Percentiles rank a stretch among this genome's conserved stretches.
Conservation (phyloP, 2,329 filamentous ascomycete genomes). For the Chaetomiaceae sp. region DNA sequence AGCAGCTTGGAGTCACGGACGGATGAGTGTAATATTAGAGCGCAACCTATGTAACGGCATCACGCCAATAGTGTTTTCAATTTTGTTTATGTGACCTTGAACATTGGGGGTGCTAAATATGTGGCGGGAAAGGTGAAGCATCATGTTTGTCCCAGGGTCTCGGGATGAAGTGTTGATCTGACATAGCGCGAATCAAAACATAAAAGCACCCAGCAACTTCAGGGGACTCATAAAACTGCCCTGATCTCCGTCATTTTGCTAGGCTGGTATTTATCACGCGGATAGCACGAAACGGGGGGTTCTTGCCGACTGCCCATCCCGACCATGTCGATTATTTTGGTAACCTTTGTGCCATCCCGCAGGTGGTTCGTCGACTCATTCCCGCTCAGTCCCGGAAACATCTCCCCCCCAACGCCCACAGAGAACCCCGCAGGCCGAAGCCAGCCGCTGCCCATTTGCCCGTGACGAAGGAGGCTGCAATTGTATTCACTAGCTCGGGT, state of each 20-base stretch:
- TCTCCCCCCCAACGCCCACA: background rate
- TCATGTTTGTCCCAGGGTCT: too few species aligned
- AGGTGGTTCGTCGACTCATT: constrained; percentile 6
- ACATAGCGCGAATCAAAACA: too few species aligned
- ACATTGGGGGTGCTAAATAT: too few species aligned
- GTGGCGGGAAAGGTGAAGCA: too few species aligned
- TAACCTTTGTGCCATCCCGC: background rate
- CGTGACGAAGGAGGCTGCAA: constrained; percentile 28
- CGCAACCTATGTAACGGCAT: too few species aligned
- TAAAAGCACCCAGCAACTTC: too few species aligned
- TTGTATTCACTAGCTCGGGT: constrained; percentile 28
- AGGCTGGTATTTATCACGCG: background rate
- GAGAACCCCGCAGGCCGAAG: background rate
- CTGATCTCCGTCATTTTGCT: background rate
- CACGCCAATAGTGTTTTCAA: too few species aligned
- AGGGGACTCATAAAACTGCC: too few species aligned
- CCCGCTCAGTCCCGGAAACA: constrained; percentile 6
- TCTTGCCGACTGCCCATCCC: background rate
- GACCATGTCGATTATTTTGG: background rate
- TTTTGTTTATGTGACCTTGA: too few species aligned
- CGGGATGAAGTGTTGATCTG: too few species aligned
- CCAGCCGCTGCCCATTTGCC: constrained; percentile 14
- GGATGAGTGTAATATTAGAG: too few species aligned
- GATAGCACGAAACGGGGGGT: background rate
- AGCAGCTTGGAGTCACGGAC: too few species aligned